Evolutionary conservation across 2,329 filamentous ascomycete species (phyloP).

Genomic region (Phaeosphaeriaceae sp.): DNA sequence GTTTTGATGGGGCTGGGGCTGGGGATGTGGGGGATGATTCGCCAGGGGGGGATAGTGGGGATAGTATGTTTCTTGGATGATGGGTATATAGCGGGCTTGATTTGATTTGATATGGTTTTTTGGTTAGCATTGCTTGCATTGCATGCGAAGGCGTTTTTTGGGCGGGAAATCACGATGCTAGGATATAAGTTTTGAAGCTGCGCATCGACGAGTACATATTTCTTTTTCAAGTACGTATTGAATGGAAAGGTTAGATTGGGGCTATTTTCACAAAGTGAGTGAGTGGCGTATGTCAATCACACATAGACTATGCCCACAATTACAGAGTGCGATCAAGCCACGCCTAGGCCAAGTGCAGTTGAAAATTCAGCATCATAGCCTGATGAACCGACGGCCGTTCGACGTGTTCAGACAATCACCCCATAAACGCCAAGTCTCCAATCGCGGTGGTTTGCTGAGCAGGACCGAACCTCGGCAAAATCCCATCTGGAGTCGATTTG

Average conservation of each 20-base stretch:
- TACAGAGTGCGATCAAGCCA: background rate
- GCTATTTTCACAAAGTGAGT: too few species aligned
- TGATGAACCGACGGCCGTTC: constrained; percentile 8
- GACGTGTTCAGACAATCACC: constrained; percentile 7
- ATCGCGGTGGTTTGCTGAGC: constrained; percentile 8
- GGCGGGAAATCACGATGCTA: too few species aligned
- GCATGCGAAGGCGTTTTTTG: constrained; percentile 3
- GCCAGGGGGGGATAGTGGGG: constrained; percentile 14
- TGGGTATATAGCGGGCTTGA: constrained; percentile 1
- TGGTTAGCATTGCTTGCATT: constrained; percentile 6
- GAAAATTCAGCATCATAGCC: background rate
- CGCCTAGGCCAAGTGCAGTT: background rate
- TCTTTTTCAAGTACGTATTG: too few species aligned
- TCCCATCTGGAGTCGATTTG: constrained; percentile 8
- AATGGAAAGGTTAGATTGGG: too few species aligned
- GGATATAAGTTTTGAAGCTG: too few species aligned
- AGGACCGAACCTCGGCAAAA: constrained; percentile 33
- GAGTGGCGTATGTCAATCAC: too few species aligned
- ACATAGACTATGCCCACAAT: too few species aligned
- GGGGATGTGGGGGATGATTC: too few species aligned
- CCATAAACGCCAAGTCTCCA: constrained; percentile 6
- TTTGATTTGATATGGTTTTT: background rate
- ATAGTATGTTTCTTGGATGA: constrained; percentile 10
- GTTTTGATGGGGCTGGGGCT: constrained; percentile 22
- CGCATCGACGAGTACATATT: too few species aligned